phyloP scores from a whole-genome alignment of 768 basidiomycete genomes.

The Cyclocybe aegerita region DNA sequence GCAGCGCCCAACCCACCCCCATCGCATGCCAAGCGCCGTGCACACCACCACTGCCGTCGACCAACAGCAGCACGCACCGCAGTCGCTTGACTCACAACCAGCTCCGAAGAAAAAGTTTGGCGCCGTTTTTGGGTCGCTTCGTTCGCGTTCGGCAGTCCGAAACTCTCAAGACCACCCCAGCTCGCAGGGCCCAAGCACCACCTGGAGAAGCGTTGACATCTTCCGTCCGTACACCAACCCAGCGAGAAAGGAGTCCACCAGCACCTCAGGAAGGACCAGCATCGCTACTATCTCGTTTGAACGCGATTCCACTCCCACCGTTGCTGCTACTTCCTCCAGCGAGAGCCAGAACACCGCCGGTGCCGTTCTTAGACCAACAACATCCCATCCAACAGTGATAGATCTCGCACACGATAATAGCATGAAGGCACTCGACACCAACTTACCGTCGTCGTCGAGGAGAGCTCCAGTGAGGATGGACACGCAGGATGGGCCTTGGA shows the following conservation, averaged over 20 bases:
- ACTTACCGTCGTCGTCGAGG: conserved; percentile 40
- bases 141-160: conserved; percentile 37
- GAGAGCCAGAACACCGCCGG: conserved; percentile 9
- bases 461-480: conserved; percentile 64
- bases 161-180: conserved; percentile 28
- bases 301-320: conserved; percentile 24
- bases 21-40: conserved; percentile 15
- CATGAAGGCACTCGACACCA: conserved; percentile 44
- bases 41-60: conserved; percentile 11
- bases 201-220: conserved; percentile 46
- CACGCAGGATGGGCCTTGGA: conserved; percentile 81
- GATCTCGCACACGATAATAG: conserved; percentile 13
- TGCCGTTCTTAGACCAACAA: no score
- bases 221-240: conserved; percentile 33
- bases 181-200: conserved; percentile 9
- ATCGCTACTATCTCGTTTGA: conserved; percentile 43
- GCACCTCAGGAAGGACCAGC: conserved; percentile 32
- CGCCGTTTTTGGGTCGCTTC: conserved; percentile 49
- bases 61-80: neutral
- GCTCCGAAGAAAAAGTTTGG: conserved; percentile 46
- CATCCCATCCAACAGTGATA: no score
- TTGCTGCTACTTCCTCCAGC: neutral
- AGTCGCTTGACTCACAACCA: conserved; percentile 11
- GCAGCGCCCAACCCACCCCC: neutral
- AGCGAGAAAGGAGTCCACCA: conserved; percentile 22